Evolutionary conservation across 2,329 filamentous ascomycete genomes (phyloP).

Genomic region (Neurospora sp.): DNA sequence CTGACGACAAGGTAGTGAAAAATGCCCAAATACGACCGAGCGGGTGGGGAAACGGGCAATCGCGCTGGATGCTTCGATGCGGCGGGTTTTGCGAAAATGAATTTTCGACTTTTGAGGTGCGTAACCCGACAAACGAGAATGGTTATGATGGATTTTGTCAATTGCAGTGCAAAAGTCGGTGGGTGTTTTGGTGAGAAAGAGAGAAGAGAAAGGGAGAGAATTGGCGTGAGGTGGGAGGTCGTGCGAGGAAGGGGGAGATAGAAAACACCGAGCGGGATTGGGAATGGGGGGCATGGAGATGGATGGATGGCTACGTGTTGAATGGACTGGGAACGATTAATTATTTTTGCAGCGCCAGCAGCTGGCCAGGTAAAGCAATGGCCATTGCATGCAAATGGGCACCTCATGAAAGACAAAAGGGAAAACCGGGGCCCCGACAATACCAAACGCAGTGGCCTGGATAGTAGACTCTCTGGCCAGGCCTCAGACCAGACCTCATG

Average conservation of each 20-base stretch:
- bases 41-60: conserved; percentile 15
- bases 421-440: conserved; percentile 37
- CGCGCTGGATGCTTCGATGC: conserved; percentile 19
- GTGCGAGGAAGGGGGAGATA: neutral
- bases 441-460: conserved; percentile 7
- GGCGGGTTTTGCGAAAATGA: conserved; percentile 23
- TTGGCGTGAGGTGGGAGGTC: neutral
- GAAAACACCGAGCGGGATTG: neutral
- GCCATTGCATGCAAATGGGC: neutral
- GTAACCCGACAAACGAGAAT: conserved; percentile 9
- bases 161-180: conserved; percentile 21
- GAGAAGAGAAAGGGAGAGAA: conserved; percentile 22
- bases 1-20: conserved; percentile 6
- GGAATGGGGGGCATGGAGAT: neutral
- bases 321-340: neutral
- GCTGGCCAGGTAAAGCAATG: neutral
- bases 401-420: conserved; percentile 15
- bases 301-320: neutral
- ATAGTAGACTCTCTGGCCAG: conserved; percentile 7
- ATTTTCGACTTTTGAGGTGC: conserved; percentile 28
- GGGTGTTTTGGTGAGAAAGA: conserved; percentile 28
- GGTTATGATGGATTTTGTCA: conserved; percentile 30
- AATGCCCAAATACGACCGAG: conserved; percentile 10
- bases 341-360: neutral
- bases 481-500: neutral